phyloP scores from a whole-genome alignment of 1,284 basidiomycete species.

The Sparassis latifolia region DNA sequence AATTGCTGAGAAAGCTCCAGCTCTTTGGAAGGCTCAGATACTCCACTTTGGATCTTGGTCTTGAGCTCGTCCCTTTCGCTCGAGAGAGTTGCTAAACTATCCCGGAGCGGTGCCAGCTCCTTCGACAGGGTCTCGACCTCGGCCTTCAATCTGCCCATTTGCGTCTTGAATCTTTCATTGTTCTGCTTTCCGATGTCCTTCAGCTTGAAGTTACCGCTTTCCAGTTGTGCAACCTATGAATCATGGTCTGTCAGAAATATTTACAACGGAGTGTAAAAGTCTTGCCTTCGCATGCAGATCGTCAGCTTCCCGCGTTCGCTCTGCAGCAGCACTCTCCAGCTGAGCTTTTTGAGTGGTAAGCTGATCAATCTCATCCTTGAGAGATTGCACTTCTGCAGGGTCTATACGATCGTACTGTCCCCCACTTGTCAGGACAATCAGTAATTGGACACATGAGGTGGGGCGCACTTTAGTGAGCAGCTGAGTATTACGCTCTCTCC shows the following conservation, averaged over 20 bases:
- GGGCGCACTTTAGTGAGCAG: slow-evolving; percentile 66
- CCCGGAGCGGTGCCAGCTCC: slow-evolving; percentile 11
- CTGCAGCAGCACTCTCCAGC: slow-evolving; percentile 29
- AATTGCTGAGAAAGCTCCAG: slow-evolving; percentile 29
- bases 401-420: slow-evolving; percentile 81
- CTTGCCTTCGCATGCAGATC: too few relatives aligned
- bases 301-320: slow-evolving; percentile 20
- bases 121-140: slow-evolving; percentile 23
- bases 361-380: slow-evolving; percentile 66
- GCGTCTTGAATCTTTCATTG: slow-evolving; percentile 29
- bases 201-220: slow-evolving; percentile 17
- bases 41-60: slow-evolving; percentile 14
- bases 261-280: too few relatives aligned
- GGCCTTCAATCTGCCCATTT: slow-evolving; percentile 30
- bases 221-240: slow-evolving; percentile 11
- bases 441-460: too few relatives aligned
- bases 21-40: slow-evolving; percentile 12
- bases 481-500: slow-evolving; percentile 82
- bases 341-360: slow-evolving; percentile 42
- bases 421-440: not conserved
- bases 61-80: slow-evolving; percentile 30
- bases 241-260: too few relatives aligned
- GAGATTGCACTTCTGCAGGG: slow-evolving; percentile 77
- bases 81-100: slow-evolving; percentile 9
- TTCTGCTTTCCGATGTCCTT: slow-evolving; percentile 27